Evolutionary conservation across 768 basidiomycete species (phyloP).

Genomic region (Crucibulum laeve): DNA sequence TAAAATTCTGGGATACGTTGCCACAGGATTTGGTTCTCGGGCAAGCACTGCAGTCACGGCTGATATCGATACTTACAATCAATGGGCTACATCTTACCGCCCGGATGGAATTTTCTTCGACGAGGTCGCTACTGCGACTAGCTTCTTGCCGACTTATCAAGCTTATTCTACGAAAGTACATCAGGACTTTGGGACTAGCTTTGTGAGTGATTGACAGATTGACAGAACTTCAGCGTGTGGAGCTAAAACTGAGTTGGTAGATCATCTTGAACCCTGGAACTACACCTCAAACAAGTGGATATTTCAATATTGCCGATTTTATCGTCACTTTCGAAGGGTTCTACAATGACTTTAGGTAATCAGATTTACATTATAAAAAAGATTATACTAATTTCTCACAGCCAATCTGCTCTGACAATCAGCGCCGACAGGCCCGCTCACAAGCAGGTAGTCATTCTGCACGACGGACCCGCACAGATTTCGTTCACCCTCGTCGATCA

Average conservation of each 20-base stretch:
- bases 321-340: conserved; percentile 23
- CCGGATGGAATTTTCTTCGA: conserved; percentile 33
- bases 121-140: conserved; percentile 16
- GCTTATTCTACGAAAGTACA: conserved; percentile 13
- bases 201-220: background rate
- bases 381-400: conserved; percentile 5
- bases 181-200: background rate
- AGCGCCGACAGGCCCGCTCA: conserved; percentile 10
- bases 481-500: background rate
- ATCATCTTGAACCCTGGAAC: conserved; percentile 23
- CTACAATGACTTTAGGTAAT: conserved; percentile 7
- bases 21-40: background rate
- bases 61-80: conserved; percentile 24
- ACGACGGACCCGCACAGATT: conserved; percentile 20
- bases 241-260: background rate
- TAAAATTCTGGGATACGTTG: background rate
- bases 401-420: conserved; percentile 16
- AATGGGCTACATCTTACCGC: conserved; percentile 23
- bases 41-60: conserved; percentile 10
- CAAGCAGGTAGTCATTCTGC: conserved; percentile 26
- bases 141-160: conserved; percentile 17
- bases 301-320: conserved; percentile 23
- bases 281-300: conserved; percentile 11
- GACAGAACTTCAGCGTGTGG: background rate
- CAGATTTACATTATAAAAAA: background rate